These are phyloP conservation scores for Penicillium coffeae DNA, from an alignment of 495 filamentous ascomycete species.

Conservation along the genomic window DNA sequence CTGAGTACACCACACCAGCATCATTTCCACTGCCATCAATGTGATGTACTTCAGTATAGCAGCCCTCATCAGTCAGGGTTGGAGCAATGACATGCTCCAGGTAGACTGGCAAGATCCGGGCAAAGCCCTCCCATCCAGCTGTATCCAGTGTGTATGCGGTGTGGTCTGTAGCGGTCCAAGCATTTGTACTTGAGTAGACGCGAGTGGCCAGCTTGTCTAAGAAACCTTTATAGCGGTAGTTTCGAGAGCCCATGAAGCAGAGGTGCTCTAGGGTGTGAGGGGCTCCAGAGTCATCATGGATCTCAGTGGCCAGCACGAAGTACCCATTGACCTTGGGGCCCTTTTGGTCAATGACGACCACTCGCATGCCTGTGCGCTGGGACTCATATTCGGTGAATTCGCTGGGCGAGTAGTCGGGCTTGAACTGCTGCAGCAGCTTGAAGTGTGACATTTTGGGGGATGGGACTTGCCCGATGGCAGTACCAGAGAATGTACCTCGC, in stretches of 20 bases:
- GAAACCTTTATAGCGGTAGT: slow-evolving; percentile 89
- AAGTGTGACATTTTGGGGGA: slow-evolving; percentile 58
- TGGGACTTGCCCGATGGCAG: slow-evolving; percentile 20
- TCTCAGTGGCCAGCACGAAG: slow-evolving; percentile 94
- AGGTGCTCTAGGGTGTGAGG: slow-evolving; percentile 97
- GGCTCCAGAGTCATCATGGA: slow-evolving; percentile 92
- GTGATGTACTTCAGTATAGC: slow-evolving; percentile 95
- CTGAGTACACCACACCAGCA: slow-evolving; percentile 96
- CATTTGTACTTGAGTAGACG: slow-evolving; percentile 91
- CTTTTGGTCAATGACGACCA: slow-evolving; percentile 84
- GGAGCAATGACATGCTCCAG: slow-evolving; percentile 92
- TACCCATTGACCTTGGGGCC: slow-evolving; percentile 93
- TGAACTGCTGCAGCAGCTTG: slow-evolving; percentile 77
- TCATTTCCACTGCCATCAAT: slow-evolving; percentile 90
- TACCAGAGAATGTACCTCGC: slow-evolving; percentile 22
- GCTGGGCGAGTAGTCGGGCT: slow-evolving; percentile 80
- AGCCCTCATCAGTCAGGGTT: slow-evolving; percentile 85
- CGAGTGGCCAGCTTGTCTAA: slow-evolving; percentile 90
- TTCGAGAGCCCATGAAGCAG: slow-evolving; percentile 96
- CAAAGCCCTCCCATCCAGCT: slow-evolving; percentile 94
- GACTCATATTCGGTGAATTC: slow-evolving; percentile 86
- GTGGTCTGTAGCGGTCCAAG: slow-evolving; percentile 89
- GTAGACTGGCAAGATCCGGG: slow-evolving; percentile 90
- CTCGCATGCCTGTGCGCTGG: slow-evolving; percentile 85
- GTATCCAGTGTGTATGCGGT: slow-evolving; percentile 96